Percentiles rank a stretch among this genome's conserved stretches.
Evolutionary conservation across 169 alveolate species (phyloP).

Genomic region (Cryptosporidium tyzzeri): DNA sequence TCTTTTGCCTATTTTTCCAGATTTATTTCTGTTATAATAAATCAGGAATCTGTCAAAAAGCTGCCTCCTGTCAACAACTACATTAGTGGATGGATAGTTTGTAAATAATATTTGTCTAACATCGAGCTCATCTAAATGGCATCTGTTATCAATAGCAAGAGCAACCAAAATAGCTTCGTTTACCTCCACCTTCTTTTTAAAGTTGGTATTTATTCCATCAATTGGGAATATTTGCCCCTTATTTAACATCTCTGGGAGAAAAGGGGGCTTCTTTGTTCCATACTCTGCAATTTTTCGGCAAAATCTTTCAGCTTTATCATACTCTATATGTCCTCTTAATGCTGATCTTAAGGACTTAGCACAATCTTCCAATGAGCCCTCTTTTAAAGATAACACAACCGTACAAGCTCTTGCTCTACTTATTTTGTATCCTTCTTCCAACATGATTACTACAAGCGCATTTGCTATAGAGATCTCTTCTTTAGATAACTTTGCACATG

Average conservation of each 20-base stretch:
- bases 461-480: constrained; percentile 58
- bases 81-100: constrained; percentile 27
- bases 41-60: constrained; percentile 40
- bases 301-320: constrained; percentile 37
- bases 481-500: constrained; percentile 18
- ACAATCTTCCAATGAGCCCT: constrained; percentile 73
- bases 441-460: constrained; percentile 16
- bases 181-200: constrained; percentile 21
- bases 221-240: neutral
- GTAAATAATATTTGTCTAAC: constrained; percentile 47
- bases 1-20: neutral
- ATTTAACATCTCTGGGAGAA: neutral
- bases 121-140: constrained; percentile 43
- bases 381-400: constrained; percentile 31
- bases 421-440: constrained; percentile 56
- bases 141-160: constrained; percentile 58
- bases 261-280: neutral
- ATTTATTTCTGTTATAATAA: constrained; percentile 21
- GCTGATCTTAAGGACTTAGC: constrained; percentile 54
- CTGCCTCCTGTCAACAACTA: constrained; percentile 43
- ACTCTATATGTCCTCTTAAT: constrained; percentile 18
- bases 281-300: constrained; percentile 36
- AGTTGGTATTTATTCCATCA: neutral
- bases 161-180: constrained; percentile 67
- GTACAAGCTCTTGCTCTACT: constrained; percentile 59